Evolutionary conservation across 2,329 filamentous ascomycete genomes (phyloP).

Genomic region (Sphaerulina musiva): DNA sequence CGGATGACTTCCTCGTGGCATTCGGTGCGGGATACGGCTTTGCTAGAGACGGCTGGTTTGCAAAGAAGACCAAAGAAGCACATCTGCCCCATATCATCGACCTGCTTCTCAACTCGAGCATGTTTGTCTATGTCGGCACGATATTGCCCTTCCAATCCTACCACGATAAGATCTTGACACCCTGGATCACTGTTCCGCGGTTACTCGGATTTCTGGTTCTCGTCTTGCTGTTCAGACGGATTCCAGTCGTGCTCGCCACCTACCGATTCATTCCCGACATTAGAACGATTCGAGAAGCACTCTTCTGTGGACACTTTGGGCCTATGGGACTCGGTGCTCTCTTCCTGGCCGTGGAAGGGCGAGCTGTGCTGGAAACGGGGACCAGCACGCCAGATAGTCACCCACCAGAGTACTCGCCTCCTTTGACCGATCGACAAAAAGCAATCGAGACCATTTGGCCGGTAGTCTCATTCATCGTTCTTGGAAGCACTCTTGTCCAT

Average conservation of each 20-base stretch:
- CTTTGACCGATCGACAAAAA: slow-evolving; percentile 31
- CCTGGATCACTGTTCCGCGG: slow-evolving; percentile 36
- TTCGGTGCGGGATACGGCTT: slow-evolving; percentile 53
- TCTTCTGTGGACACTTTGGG: slow-evolving; percentile 53
- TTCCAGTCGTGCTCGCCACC: slow-evolving; percentile 46
- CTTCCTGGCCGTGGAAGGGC: slow-evolving; percentile 52
- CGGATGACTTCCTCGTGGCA: slow-evolving; percentile 52
- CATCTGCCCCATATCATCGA: slow-evolving; percentile 48
- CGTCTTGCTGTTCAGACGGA: slow-evolving; percentile 48
- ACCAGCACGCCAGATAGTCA: slow-evolving; percentile 41
- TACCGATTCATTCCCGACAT: slow-evolving; percentile 47
- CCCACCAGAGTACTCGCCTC: slow-evolving; percentile 36
- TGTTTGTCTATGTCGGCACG: slow-evolving; percentile 53
- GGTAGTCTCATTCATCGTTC: slow-evolving; percentile 49
- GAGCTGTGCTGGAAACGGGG: slow-evolving; percentile 48
- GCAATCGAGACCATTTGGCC: slow-evolving; percentile 48
- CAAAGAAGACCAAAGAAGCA: slow-evolving; percentile 42
- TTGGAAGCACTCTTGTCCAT: slow-evolving; percentile 50
- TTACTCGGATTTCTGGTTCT: slow-evolving; percentile 44
- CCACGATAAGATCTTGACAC: slow-evolving; percentile 35
- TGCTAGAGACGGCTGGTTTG: slow-evolving; percentile 49
- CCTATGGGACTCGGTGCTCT: slow-evolving; percentile 53
- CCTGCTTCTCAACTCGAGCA: slow-evolving; percentile 49
- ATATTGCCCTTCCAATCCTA: slow-evolving; percentile 50
- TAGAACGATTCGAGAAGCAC: slow-evolving; percentile 45